Evolutionary conservation across 176 grass and related monocot species (phyloP), one percentile per base, ranked within the genome.

Genomic region (Oryza meyeriana): DNA sequence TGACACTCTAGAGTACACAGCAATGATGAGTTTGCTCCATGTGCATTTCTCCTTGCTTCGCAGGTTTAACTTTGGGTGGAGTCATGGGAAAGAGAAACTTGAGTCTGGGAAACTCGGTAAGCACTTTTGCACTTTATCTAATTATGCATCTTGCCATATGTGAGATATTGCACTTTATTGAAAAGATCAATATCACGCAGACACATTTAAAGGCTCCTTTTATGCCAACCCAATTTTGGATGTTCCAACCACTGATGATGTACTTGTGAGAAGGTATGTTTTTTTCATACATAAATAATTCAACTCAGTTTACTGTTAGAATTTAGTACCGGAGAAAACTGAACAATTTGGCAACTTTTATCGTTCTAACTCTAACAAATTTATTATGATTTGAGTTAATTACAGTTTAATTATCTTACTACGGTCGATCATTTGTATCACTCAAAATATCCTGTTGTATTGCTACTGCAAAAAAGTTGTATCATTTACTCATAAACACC

Each of bases 31-130:
- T 16, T 77, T 89, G 57, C 25, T 78, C 64, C 40, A 8, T 39
- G 6, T n/a, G 0, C 3, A 16, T 12, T 63, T 77, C 13, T 58
- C 16, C 25, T 64, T 85, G 14, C 67, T 52, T 10, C 12, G 3
- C 13, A 98, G 95, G 30, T 98, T 89, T 86, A 98, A 72, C 76
- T 98, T 98, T 63, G 95, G 95, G 34, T 98, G 95, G 92, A 98
- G 95, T 67, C 95, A 98, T 88, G 95, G 92, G 76, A 98, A 93
- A 85, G 95, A 94, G 76, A 89, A 85, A 72, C 71, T 98, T 69
- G 95, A 94, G 83, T 93, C 88, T 42, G 92, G 92, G 61, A 98
- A 94, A 89, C 81, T 89, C 27, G 95, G 95, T 94, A 91, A 64
- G 59, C 33, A 82, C 27, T 77, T 28, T 27, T 22, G 69, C 24